A percentile compares a stretch with the other conserved stretches of the same genome.
Evolutionary conservation across 306 rosid genomes (phyloP).

Genomic region (cucumber (Cucumis sativus)): Cucumber_9930_V3 NC_026656.2:20115501-20116000

Average conservation of each 20-base stretch:
- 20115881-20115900: too few relatives aligned
- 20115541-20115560: not conserved
- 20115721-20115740: conserved; percentile 5
- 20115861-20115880: not conserved
- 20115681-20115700: not conserved
- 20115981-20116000: too few relatives aligned
- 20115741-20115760: conserved; percentile 1
- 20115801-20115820: not conserved
- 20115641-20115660: not conserved
- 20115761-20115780: not conserved
- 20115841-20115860: not conserved
- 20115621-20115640: not conserved
- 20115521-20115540: not conserved
- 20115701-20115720: not conserved
- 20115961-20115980: too few relatives aligned
- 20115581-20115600: not conserved
- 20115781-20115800: not conserved
- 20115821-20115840: not conserved
- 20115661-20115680: conserved; percentile 8
- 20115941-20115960: too few relatives aligned
- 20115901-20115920: not conserved
- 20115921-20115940: not conserved
- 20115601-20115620: conserved; percentile 1
- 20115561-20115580: not conserved
- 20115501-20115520: not conserved